Evolutionary conservation across 164 flowering plant species (phyloP).

Genomic region (Akebia trifoliata): DNA sequence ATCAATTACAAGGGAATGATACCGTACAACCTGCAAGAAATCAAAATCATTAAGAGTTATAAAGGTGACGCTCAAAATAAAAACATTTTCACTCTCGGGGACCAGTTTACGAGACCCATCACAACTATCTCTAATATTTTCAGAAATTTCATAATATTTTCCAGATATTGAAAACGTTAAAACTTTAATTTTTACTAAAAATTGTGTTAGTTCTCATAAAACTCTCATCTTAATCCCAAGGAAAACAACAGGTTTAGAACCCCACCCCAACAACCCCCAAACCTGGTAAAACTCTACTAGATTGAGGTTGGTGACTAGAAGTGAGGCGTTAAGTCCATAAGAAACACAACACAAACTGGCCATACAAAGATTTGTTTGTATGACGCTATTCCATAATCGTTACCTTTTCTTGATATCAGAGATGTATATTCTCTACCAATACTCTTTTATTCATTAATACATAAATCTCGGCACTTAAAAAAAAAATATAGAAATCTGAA

Average conservation of each 20-base stretch:
- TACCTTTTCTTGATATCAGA: neutral
- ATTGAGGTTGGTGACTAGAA: too few species aligned
- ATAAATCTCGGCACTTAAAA: neutral
- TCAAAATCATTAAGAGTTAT: slow-evolving; percentile 6
- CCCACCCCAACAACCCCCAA: too few species aligned
- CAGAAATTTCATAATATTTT: neutral
- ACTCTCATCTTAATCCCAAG: too few species aligned
- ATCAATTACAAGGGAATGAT: slow-evolving; percentile 90
- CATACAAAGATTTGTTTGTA: too few species aligned
- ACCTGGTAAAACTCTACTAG: too few species aligned
- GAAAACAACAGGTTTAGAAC: too few species aligned
- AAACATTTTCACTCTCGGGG: too few species aligned
- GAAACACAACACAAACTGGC: neutral
- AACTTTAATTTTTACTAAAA: too few species aligned
- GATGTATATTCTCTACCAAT: neutral
- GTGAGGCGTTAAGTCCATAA: neutral
- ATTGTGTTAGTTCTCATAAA: too few species aligned
- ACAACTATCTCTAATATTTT: neutral
- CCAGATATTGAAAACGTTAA: too few species aligned
- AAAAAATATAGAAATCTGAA: neutral
- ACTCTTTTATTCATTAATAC: neutral
- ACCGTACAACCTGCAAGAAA: slow-evolving; percentile 80
- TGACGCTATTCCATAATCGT: neutral
- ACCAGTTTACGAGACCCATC: too few species aligned
- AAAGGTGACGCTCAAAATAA: too few species aligned